Conservation (phyloP, 495 filamentous ascomycete species). For the Lichina pygmaea region DNA sequence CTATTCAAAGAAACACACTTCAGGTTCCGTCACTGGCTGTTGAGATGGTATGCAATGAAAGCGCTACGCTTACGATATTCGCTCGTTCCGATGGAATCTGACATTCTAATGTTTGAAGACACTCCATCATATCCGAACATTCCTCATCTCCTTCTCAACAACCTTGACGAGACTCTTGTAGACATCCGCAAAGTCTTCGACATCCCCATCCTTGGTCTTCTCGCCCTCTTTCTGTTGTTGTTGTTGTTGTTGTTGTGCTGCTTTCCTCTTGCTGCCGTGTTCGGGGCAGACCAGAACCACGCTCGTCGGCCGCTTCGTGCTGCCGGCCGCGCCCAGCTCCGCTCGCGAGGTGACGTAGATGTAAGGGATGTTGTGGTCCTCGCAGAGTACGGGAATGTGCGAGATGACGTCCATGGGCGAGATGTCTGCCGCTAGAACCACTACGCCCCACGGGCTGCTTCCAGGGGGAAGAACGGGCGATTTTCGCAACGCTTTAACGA, state of each 20-base stretch:
- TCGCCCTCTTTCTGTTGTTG: too few species aligned
- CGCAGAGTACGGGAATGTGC: constrained; percentile 88
- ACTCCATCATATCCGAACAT: constrained; percentile 15
- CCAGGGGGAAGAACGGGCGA: constrained; percentile 31
- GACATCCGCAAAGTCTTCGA: constrained; percentile 43
- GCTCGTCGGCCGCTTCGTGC: constrained; percentile 84
- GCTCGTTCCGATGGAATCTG: too few species aligned
- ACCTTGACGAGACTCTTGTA: constrained; percentile 49
- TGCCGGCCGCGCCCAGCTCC: constrained; percentile 72
- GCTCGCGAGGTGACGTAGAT: constrained; percentile 69
- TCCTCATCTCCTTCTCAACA: constrained; percentile 38
- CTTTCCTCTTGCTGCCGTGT: constrained; percentile 22
- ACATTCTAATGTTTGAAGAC: too few species aligned
- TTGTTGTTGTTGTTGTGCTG: constrained; percentile 3
- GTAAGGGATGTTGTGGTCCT: constrained; percentile 89
- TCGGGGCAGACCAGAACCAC: constrained; percentile 58
- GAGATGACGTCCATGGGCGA: constrained; percentile 93
- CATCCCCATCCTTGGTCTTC: constrained; percentile 19
- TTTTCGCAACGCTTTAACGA: constrained; percentile 89
- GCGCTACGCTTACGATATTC: too few species aligned
- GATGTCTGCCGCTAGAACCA: constrained; percentile 88
- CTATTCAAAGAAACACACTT: too few species aligned
- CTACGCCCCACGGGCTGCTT: constrained; percentile 35
- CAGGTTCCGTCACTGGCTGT: too few species aligned
- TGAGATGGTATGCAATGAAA: too few species aligned